Conservation (phyloP, 2,329 filamentous ascomycete species). For the Neonectria ditissima region DNA sequence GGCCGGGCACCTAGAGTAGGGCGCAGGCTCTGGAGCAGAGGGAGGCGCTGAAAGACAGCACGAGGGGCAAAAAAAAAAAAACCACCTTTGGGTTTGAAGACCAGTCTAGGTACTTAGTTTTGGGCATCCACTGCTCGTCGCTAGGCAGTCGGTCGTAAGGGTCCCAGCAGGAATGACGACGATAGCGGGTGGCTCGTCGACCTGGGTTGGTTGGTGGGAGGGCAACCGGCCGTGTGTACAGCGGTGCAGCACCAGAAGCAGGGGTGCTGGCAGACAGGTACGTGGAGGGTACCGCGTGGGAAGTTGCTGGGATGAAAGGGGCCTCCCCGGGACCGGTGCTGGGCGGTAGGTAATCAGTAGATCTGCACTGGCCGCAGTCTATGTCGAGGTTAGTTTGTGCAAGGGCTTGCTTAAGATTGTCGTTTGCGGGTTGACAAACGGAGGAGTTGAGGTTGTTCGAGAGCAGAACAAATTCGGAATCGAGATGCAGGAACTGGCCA, state of each 20-base stretch:
- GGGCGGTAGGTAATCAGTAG: constrained; percentile 27
- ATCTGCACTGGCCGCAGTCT: constrained; percentile 28
- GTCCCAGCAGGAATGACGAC: background rate
- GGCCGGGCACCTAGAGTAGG: constrained; percentile 34
- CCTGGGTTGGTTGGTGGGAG: constrained; percentile 7
- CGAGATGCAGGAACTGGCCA: background rate
- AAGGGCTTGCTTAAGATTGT: constrained; percentile 16
- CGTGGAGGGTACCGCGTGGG: constrained; percentile 15
- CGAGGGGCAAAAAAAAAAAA: background rate
- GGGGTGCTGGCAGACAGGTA: constrained; percentile 8
- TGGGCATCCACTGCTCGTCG: constrained; percentile 6
- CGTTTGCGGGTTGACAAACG: background rate
- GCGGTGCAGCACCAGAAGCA: constrained; percentile 14
- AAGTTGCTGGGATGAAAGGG: constrained; percentile 19
- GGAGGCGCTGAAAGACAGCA: background rate
- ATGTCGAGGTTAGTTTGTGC: constrained; percentile 24
- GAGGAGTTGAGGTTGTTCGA: constrained; percentile 9
- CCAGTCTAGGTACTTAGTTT: background rate
- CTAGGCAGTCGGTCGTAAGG: background rate
- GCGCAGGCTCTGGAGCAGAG: constrained; percentile 6
- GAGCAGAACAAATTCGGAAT: background rate
- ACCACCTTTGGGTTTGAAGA: background rate
- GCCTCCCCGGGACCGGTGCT: constrained; percentile 20
- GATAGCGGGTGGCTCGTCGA: constrained; percentile 1
- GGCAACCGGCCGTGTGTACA: background rate